Base-by-base conservation (phyloP, 352 stramenopile genomes). In the Phytophthora pistaciae region DNA sequence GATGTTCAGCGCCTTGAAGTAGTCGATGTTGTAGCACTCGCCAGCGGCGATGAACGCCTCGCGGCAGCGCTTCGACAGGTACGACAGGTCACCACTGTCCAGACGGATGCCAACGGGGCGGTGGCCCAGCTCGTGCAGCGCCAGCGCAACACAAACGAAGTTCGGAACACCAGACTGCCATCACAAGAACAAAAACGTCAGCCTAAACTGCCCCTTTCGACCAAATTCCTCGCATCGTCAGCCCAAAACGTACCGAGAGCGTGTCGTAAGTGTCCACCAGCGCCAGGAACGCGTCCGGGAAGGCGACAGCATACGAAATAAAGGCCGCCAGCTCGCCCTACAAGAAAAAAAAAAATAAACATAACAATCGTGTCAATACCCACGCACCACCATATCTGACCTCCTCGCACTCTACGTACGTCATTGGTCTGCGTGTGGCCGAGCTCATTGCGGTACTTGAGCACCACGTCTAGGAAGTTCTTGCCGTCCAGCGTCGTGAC, bases 211-310 rank as follows among this genome's bases (percentile, higher is more conserved):
- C 13, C 10, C 16, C 38, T n/a, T 46, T 5, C 3, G 23, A 27
- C 27, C 44, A 14, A 38, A 59, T n/a, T 20, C 61, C 23, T 54
- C 29, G 36, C 20, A 56, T 1, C 16, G 54, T 13, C 31, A 21
- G 5, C 1, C 13, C 7, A n/a, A 14, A 42, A 79, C 83, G 38
- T 68, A 95, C 87, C 78, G 80, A 85, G 14, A 99, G 82, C 53
- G 98, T 99, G 72, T 99, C 97, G 80, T 99, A 99, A 0, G 98
- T 99, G 77, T 99, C 98, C 29, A 99, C 93, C 3, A 99, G 89
- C 60, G 97, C 98, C 14, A 99, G 63, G 77, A 99, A 99, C 5
- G 72, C 74, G 54, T 98, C 82, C 1, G 98, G 98, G 82, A 99
- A 99, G n/a, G 97, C 95, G 27, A 95, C 80, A 14, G 97, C 98